Evolutionary conservation across 2,329 filamentous ascomycete species (phyloP), one percentile per base, ranked within the genome.

Genomic region (Ophiostoma novo-ulmi): DNA sequence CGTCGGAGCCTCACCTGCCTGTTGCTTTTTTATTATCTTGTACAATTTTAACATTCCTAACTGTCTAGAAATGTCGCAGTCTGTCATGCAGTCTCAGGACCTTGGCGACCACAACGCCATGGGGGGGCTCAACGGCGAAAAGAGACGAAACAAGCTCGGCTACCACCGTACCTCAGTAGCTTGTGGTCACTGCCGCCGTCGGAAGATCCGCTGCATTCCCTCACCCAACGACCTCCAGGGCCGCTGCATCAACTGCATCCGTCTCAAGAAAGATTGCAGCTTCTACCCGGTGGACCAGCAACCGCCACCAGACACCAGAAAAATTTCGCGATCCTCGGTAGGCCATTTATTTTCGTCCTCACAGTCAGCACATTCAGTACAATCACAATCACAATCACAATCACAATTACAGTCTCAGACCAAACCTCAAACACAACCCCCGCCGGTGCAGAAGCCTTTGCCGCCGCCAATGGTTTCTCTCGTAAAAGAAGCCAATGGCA

Each of bases 91-190:
- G 22, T 11, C n/a, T 5, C 38, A 44, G 38, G 65, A 39, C 39
- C 64, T 44, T n/a, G n/a, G 36, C 22, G 38, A 39, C 22, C 36
- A 67, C 63, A 22, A 10, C 36, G 75, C 80, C n/a, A 80, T 79
- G 48, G 35, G 22, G n/a, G 55, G 58, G 36, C 35, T 39, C 20
- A 13, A 8, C 63, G 63, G 17, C 5, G 85, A 87, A 72, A 87
- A 85, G 79, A 85, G 82, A 72, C 88, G 94, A 77, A 97, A 97
- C 80, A 97, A 97, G 81, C 85, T 98, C 73, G 94, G 94, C 55
- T 98, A 98, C 78, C 94, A 97, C 82, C 88, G 94, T 77, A 97
- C 93, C 48, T 96, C 94, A 64, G 92, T 97, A 76, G 95, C 94
- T 75, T 98, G 94, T 83, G 91, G 91, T 70, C 93, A 97, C 78